Conservation (phyloP, 2,329 filamentous ascomycete species). For the Fusarium sulawesiense region DNA sequence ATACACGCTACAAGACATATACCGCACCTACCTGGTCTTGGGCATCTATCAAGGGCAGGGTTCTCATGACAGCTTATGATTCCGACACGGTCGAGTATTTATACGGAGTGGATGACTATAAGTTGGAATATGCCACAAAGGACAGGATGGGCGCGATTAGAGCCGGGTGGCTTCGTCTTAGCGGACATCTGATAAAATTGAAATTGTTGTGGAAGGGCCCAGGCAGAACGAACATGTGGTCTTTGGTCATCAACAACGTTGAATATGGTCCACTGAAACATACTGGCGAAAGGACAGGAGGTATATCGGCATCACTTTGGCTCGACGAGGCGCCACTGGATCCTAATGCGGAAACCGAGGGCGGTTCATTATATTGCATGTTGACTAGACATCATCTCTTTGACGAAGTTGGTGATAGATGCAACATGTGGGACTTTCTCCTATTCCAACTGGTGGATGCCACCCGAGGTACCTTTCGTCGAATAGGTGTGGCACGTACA, state of each 20-base stretch:
- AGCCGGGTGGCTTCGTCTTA: neutral
- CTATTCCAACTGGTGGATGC: neutral
- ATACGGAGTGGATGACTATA: neutral
- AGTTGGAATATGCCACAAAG: neutral
- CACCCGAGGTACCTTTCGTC: neutral
- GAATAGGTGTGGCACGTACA: neutral
- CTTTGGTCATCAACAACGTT: neutral
- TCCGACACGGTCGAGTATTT: no score
- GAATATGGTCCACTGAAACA: neutral
- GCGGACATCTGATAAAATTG: neutral
- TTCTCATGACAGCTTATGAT: no score
- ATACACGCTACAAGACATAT: neutral
- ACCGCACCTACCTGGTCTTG: neutral
- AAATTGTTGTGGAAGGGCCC: neutral
- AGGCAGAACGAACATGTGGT: neutral
- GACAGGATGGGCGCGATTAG: neutral
- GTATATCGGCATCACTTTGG: no score
- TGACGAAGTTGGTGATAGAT: neutral
- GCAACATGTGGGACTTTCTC: neutral
- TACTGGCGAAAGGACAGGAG: no score
- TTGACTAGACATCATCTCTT: neutral
- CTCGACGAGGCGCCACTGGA: no score
- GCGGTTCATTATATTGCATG: neutral
- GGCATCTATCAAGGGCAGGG: neutral
- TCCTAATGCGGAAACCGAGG: neutral